These are phyloP conservation scores for Xylaria sp. DNA, from an alignment of 2,329 filamentous ascomycete genomes.

Conservation along the genomic window DNA sequence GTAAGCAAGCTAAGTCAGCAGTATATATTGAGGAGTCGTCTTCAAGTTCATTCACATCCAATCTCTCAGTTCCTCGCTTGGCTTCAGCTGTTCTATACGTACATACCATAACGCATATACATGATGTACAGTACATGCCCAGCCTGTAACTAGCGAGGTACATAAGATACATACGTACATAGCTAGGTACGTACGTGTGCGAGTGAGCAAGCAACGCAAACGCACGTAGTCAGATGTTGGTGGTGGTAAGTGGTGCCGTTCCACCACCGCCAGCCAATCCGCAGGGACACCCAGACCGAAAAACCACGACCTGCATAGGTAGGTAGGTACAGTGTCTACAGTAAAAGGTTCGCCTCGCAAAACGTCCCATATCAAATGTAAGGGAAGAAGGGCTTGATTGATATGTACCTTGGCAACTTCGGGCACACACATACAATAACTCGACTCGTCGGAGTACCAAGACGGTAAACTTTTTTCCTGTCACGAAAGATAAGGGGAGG, in stretches of 20 bases:
- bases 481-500: not conserved
- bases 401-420: no score
- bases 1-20: not conserved
- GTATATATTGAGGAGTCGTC: not conserved
- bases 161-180: not conserved
- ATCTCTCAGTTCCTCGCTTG: no score
- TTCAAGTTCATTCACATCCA: not conserved
- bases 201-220: not conserved
- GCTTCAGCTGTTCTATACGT: no score
- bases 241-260: not conserved
- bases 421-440: not conserved
- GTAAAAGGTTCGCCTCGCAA: no score
- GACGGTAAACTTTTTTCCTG: not conserved
- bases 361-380: not conserved
- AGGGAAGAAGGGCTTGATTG: no score
- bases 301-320: constrained; percentile 21
- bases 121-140: no score
- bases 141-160: no score
- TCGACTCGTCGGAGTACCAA: not conserved
- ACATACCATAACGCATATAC: no score
- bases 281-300: constrained; percentile 24
- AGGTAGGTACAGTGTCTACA: no score
- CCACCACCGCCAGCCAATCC: constrained; percentile 25
- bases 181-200: not conserved
- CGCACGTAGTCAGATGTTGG: not conserved